phyloP scores from a whole-genome alignment of 2,329 filamentous ascomycete genomes.

The Lachnellula arida region DNA sequence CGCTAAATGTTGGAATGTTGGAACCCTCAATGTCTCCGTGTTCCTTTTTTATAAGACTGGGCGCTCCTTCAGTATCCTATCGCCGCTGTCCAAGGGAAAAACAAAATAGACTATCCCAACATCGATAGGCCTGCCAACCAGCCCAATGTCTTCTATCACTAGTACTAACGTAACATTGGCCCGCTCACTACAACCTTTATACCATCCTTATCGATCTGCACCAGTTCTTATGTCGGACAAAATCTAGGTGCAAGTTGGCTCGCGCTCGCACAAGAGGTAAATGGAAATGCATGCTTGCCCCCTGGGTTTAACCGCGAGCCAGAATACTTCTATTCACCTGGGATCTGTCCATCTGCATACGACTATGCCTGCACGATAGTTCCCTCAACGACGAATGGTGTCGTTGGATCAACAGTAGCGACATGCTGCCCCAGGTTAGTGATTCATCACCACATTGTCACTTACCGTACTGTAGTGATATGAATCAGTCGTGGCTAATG shows the following conservation, averaged over 20 bases:
- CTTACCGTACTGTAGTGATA: neutral
- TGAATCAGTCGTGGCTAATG: neutral
- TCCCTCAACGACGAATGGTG: neutral
- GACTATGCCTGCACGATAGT: neutral
- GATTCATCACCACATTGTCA: neutral
- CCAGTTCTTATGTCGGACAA: neutral
- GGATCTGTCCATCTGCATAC: neutral
- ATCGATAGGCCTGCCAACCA: neutral
- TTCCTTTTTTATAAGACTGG: too few relatives aligned
- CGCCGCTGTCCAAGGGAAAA: too few relatives aligned
- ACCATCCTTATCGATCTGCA: neutral
- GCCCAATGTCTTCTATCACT: neutral
- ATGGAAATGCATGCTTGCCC: neutral
- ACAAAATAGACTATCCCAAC: too few relatives aligned
- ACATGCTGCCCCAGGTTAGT: neutral
- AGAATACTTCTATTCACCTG: neutral
- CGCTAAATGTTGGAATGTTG: too few relatives aligned
- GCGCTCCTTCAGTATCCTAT: too few relatives aligned
- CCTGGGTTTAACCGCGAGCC: neutral
- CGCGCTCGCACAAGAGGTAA: neutral
- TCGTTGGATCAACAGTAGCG: neutral
- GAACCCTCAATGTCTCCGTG: too few relatives aligned
- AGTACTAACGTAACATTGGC: neutral
- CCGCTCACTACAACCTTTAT: neutral
- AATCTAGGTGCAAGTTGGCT: neutral